phyloP scores from a whole-genome alignment of 2,329 filamentous ascomycete genomes.

The Exophiala phaeomuriformis region DNA sequence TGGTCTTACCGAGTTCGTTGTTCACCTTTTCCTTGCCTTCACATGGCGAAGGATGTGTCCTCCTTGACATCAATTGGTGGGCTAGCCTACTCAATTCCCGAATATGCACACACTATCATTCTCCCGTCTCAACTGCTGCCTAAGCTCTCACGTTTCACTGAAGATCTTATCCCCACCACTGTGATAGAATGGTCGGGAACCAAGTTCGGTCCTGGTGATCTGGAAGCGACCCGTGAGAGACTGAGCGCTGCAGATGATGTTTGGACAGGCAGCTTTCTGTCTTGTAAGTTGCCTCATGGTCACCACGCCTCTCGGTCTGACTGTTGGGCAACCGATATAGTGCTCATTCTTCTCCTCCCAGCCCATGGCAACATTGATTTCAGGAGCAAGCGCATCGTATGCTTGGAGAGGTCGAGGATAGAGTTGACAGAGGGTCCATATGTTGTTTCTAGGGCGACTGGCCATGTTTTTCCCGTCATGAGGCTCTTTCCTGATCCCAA shows the following conservation, averaged over 20 bases:
- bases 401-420: conserved; percentile 12
- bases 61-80: conserved; percentile 12
- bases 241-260: conserved; percentile 18
- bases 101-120: conserved; percentile 1
- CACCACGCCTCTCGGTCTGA: neutral
- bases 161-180: conserved; percentile 18
- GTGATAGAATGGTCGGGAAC: conserved; percentile 16
- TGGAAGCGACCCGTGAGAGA: conserved; percentile 9
- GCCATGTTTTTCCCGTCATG: conserved; percentile 16
- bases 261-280: conserved; percentile 18
- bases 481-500: conserved; percentile 15
- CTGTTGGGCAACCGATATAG: neutral
- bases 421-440: conserved; percentile 17
- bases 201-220: conserved; percentile 11
- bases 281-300: conserved; percentile 2
- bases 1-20: neutral
- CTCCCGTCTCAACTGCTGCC: conserved; percentile 28
- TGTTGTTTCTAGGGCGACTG: conserved; percentile 16
- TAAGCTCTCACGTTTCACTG: conserved; percentile 9
- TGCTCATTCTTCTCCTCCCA: conserved; percentile 19
- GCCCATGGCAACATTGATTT: conserved; percentile 1
- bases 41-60: conserved; percentile 10
- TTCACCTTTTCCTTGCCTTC: neutral
- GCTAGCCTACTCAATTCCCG: conserved; percentile 7
- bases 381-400: conserved; percentile 14